Evolutionary conservation across 2,329 filamentous ascomycete genomes (phyloP), one percentile per base, ranked within the genome.

Genomic region (Aspergillaceae sp.): DNA sequence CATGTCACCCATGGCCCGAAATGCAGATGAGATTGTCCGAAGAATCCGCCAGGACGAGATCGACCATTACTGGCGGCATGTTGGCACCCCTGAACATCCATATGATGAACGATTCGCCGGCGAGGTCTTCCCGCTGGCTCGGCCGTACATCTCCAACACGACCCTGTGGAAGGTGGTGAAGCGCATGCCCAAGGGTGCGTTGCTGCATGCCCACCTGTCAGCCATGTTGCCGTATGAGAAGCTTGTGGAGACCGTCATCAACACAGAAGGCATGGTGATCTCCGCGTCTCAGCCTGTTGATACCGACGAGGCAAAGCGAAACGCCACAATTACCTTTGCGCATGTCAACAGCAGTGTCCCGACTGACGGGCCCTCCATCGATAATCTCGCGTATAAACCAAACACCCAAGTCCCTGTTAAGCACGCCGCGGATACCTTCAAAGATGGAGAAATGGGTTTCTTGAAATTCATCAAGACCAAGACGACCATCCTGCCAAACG

Each of bases 121-220:
- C 8, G 94, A 94, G 86, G 90, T 94, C 84, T 95, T 95, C 69
- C 83, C 78, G 19, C 75, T 90, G 33, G 88, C 88, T 54, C 89
- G 88, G 64, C 77, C 82, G n/a, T 79, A 80, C 32, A 94, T 94
- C 80, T 86, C 92, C 67, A 74, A 75, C 56, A 94, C 87, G n/a
- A 82, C 81, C 59, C 74, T 95, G 29, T 96, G 87, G 87, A 75
- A 80, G 52, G 91, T 95, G 56, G 77, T 94, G 27, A 78, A 81
- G 51, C 77, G 74, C 50, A 87, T 96, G 85, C 90, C 90, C 19
- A 96, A 96, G 66, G 90, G 90, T 10, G 51, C 58, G 0, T 50
- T 56, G 7, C 34, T 54, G 50, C 90, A 95, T 68, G 86, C 87
- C 34, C 90, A 96, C 67, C 70, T 92, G 60, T 85, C 91, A 63